These are phyloP conservation scores for Trichoderma atroviride DNA, from an alignment of 2,329 filamentous ascomycete genomes.

Conservation along the genomic window DNA sequence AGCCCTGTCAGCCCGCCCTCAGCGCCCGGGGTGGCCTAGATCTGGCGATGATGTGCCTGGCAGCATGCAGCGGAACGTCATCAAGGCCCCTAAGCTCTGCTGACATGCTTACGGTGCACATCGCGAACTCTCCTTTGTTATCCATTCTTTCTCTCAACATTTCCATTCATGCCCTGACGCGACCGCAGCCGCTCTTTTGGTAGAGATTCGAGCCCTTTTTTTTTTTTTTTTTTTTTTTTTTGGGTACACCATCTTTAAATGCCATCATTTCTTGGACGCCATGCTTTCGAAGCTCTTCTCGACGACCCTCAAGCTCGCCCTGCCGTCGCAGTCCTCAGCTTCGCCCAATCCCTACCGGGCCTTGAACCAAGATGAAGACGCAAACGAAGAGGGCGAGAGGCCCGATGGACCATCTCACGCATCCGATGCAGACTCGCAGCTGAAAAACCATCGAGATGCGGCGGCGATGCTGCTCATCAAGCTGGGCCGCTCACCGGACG, in stretches of 20 bases:
- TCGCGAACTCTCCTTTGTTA: background rate
- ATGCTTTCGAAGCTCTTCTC: conserved; percentile 25
- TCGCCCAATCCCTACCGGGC: conserved; percentile 36
- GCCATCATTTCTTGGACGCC: background rate
- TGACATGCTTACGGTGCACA: conserved; percentile 2
- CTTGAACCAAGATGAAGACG: conserved; percentile 32
- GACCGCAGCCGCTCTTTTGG: background rate
- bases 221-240: background rate
- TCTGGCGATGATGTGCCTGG: conserved; percentile 1
- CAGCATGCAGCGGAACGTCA: conserved; percentile 10
- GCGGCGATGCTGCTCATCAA: conserved; percentile 50
- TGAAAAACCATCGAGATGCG: conserved; percentile 42
- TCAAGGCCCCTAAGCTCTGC: conserved; percentile 7
- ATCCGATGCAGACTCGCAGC: background rate
- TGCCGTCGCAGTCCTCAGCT: conserved; percentile 12
- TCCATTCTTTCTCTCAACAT: background rate
- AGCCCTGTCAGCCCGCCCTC: conserved; percentile 1
- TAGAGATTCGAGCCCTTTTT: background rate
- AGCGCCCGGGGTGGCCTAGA: conserved; percentile 6
- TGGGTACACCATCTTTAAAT: background rate
- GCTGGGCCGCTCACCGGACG: conserved; percentile 41
- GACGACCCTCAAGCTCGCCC: conserved; percentile 3
- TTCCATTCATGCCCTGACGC: background rate
- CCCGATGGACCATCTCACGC: background rate
- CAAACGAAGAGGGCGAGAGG: conserved; percentile 24